Percentiles rank a stretch among this genome's conserved stretches.
phyloP scores from a whole-genome alignment of 139 green algal species.

The Dunaliella sp. region DNA sequence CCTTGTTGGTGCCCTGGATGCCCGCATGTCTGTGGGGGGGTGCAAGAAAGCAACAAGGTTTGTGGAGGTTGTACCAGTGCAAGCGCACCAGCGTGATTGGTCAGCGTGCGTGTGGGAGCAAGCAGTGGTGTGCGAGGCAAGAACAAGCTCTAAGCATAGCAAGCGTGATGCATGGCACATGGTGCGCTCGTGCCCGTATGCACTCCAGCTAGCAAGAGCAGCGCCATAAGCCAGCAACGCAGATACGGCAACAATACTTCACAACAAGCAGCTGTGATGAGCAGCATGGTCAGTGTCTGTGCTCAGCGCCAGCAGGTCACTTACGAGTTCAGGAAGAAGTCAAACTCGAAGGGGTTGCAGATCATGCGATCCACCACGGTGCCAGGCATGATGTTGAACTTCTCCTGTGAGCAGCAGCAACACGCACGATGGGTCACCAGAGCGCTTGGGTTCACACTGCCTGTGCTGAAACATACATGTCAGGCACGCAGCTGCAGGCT shows the following conservation, averaged over 20 bases:
- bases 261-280: no score
- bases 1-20: conserved; percentile 47
- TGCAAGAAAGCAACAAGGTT: not conserved
- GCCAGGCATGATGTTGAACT: conserved; percentile 62
- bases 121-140: conserved; percentile 3
- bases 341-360: conserved; percentile 55
- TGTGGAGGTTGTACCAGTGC: no score
- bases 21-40: not conserved
- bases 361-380: conserved; percentile 74
- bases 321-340: conserved; percentile 91
- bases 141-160: no score
- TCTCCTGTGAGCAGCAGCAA: not conserved
- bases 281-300: no score
- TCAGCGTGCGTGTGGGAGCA: not conserved
- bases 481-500: not conserved
- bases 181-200: not conserved
- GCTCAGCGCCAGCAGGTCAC: no score
- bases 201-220: no score
- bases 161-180: no score
- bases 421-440: not conserved
- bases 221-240: no score
- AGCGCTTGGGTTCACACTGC: no score
- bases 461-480: no score
- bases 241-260: no score
- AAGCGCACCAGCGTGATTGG: no score